phyloP scores from a whole-genome alignment of 306 rosid genomes.

The apple (Malus domestica) region ASM211411v1 NC_041797.1:4792501-4793000 shows the following conservation, averaged over 20 bases:
- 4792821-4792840: slow-evolving; percentile 73
- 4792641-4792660: slow-evolving; percentile 52
- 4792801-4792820: slow-evolving; percentile 61
- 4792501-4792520: slow-evolving; percentile 67
- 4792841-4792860: slow-evolving; percentile 76
- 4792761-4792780: slow-evolving; percentile 69
- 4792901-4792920: slow-evolving; percentile 79
- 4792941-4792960: slow-evolving; percentile 80
- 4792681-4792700: slow-evolving; percentile 79
- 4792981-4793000: slow-evolving; percentile 82
- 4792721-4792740: slow-evolving; percentile 40
- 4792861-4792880: slow-evolving; percentile 84
- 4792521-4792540: slow-evolving; percentile 78
- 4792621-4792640: slow-evolving; percentile 50
- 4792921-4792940: slow-evolving; percentile 69
- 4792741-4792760: slow-evolving; percentile 26
- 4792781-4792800: slow-evolving; percentile 64
- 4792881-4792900: slow-evolving; percentile 48
- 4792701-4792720: slow-evolving; percentile 90
- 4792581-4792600: slow-evolving; percentile 85
- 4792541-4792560: slow-evolving; percentile 35
- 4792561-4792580: slow-evolving; percentile 42
- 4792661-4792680: slow-evolving; percentile 74
- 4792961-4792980: slow-evolving; percentile 67
- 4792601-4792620: slow-evolving; percentile 85